Conservation (phyloP, 1,284 basidiomycete species). For the Ustilago esculenta region DNA sequence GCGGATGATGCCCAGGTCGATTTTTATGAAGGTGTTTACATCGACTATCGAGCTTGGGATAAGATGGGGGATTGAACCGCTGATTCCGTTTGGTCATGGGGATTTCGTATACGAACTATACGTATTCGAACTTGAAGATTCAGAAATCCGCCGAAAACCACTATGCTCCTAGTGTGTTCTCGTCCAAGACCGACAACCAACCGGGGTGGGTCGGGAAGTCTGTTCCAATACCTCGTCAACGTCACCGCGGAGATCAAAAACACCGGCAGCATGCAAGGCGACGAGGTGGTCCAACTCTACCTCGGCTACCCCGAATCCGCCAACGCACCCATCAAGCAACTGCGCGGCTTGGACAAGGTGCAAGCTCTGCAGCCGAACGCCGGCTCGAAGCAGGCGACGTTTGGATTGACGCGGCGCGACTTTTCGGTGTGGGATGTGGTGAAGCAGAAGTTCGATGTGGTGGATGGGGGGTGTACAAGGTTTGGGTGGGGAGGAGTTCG, state of each 20-base stretch:
- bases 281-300: slow-evolving; percentile 69
- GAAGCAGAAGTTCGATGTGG: slow-evolving; percentile 41
- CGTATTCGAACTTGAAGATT: slow-evolving; percentile 27
- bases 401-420: slow-evolving; percentile 45
- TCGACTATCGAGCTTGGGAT: slow-evolving; percentile 78
- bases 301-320: slow-evolving; percentile 35
- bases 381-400: slow-evolving; percentile 27
- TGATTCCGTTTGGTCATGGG: slow-evolving; percentile 83
- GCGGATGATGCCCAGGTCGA: slow-evolving; percentile 70
- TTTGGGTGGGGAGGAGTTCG: slow-evolving; percentile 41
- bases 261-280: slow-evolving; percentile 67
- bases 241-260: slow-evolving; percentile 69
- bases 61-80: slow-evolving; percentile 73
- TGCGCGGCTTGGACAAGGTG: slow-evolving; percentile 57
- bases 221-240: slow-evolving; percentile 70
- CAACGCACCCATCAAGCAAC: slow-evolving; percentile 26
- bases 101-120: slow-evolving; percentile 84
- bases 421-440: slow-evolving; percentile 45
- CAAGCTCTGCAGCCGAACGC: slow-evolving; percentile 17
- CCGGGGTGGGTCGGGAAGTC: slow-evolving; percentile 29
- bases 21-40: slow-evolving; percentile 76
- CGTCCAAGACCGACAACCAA: slow-evolving; percentile 22
- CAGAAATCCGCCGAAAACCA: slow-evolving; percentile 20
- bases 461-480: slow-evolving; percentile 41
- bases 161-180: slow-evolving; percentile 23